These are phyloP conservation scores for Ramaria sp. DNA, from an alignment of 768 basidiomycete genomes.

Conservation along the genomic window DNA sequence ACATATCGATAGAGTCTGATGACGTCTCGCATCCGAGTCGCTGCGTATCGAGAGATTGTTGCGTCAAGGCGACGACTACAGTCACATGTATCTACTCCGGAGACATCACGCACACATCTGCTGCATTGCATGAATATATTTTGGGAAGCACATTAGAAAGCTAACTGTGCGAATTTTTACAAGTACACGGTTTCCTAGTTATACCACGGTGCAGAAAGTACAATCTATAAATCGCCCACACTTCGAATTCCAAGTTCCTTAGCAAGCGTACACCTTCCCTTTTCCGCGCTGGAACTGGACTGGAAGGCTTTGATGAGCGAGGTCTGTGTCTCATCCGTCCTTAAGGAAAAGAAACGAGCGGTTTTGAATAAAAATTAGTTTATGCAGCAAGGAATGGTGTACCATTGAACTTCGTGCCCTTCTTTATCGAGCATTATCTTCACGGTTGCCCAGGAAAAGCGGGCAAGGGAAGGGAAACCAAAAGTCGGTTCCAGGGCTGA, in stretches of 20 bases:
- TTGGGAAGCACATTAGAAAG: no score
- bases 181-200: no score
- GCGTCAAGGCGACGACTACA: no score
- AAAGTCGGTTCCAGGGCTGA: slow-evolving; percentile 74
- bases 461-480: slow-evolving; percentile 80
- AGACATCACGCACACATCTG: no score
- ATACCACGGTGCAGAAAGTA: neutral
- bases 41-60: no score
- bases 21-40: neutral
- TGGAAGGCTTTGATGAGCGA: slow-evolving; percentile 69
- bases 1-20: neutral
- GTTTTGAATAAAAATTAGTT: neutral
- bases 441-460: slow-evolving; percentile 95
- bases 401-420: slow-evolving; percentile 80
- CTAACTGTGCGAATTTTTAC: no score
- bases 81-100: no score
- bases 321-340: slow-evolving; percentile 79
- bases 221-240: slow-evolving; percentile 44
- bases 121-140: no score
- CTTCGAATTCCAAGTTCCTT: slow-evolving; percentile 68
- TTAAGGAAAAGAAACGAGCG: slow-evolving; percentile 19
- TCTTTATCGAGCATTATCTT: slow-evolving; percentile 74
- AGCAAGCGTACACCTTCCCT: slow-evolving; percentile 58
- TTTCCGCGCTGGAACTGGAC: slow-evolving; percentile 57
- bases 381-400: slow-evolving; percentile 5